phyloP scores from a whole-genome alignment of 768 basidiomycete species.

The Lactarius indigo region DNA sequence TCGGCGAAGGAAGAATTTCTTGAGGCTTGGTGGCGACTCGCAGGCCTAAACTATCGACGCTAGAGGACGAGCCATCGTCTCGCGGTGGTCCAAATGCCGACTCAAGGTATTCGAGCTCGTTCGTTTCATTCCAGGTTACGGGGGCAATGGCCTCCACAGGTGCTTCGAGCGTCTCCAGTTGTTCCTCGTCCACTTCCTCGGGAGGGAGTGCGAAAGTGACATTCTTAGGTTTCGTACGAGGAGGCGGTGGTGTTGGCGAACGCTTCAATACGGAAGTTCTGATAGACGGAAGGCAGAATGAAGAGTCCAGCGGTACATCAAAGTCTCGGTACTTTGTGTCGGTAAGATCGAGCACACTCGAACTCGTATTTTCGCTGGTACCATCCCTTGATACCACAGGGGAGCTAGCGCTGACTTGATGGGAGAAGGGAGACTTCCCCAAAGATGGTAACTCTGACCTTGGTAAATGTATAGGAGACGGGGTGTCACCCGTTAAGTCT shows the following conservation, averaged over 20 bases:
- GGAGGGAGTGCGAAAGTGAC: constrained; percentile 19
- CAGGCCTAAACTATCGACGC: background rate
- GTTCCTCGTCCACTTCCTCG: background rate
- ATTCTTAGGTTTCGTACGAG: constrained; percentile 13
- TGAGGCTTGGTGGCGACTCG: background rate
- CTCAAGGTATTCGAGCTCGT: background rate
- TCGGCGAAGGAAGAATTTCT: background rate
- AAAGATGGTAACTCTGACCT: background rate
- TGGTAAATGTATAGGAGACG: constrained; percentile 1
- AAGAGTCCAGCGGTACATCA: constrained; percentile 18
- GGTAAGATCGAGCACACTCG: constrained; percentile 4
- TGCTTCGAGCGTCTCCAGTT: background rate
- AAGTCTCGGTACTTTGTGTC: constrained; percentile 19
- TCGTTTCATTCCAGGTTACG: background rate
- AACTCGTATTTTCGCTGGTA: constrained; percentile 1
- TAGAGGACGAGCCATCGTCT: background rate
- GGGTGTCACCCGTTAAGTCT: constrained; percentile 14
- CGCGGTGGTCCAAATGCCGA: background rate
- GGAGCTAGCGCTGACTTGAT: background rate
- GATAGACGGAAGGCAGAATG: constrained; percentile 13
- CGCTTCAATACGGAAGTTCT: background rate
- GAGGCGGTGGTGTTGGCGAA: constrained; percentile 13
- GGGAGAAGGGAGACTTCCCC: background rate
- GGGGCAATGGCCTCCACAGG: background rate
- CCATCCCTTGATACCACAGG: background rate